Base-by-base conservation (phyloP, 305 asterid genomes). In the Fraxinus albicans region DNA sequence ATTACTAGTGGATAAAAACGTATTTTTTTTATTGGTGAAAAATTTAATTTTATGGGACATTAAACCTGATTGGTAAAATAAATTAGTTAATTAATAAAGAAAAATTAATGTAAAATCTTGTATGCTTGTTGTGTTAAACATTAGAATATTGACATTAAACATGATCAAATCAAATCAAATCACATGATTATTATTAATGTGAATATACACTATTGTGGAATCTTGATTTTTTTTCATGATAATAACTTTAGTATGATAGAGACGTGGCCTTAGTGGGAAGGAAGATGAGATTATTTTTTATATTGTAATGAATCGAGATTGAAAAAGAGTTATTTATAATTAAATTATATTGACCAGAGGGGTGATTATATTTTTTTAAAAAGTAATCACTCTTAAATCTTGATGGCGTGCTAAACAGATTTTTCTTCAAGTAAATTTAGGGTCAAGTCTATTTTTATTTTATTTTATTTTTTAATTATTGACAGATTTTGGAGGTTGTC, bases 401-500 rank as follows among this genome's bases (percentile, higher is more conserved):
- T 44, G 55, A 44, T 44, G 55, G 17, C n/a, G 13, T 44, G n/a
- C 17, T 10, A 2, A 0, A 12, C 55, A 44, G 55, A 44, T 44
- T 44, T 44, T 44, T 44, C 50, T 40, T 1, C 1, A 36, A 36
- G 8, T 36, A 1, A 36, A 36, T 36, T 6, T 3, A 36, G 40
- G 8, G 8, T 36, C 2, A 36, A 36, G 8, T 36, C 40, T 36
- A 29, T 29, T 29, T 1, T 29, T 29, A 29, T 29, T 73, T n/a
- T 17, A 25, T 25, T 25, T 25, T 25, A 25, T 25, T 25, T 25
- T 25, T 25, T 25, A 25, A 25, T 25, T 25, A 73, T 35, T 33
- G 40, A 79, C 77, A 92, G 97, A 55, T 89, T 91, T 82, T 93
- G 95, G 97, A 90, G 97, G 83, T 23, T 92, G 21, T 80, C 93